Base-by-base conservation (phyloP, 441 rosid genomes). In the Kokia cookei region DNA sequence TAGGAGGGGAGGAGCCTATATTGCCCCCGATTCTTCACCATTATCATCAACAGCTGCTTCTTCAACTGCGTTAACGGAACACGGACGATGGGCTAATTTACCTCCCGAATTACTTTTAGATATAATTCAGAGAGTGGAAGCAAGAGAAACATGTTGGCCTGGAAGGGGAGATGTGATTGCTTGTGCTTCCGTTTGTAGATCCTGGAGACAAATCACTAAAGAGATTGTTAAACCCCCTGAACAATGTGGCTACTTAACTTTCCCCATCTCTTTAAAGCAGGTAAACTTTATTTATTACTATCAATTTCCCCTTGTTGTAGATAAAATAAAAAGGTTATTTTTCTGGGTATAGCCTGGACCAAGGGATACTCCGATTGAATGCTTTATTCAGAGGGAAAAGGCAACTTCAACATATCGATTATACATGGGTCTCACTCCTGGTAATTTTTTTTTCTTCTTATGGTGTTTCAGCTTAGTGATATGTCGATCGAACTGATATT, bases 381-480 rank as follows among this genome's bases (percentile, higher is more conserved):
- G 98, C 86, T 94, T 82, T 82, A 90, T 94, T 32, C 86, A 76
- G 85, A 87, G 98, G 75, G 97, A 92, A 71, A 82, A 92, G 77
- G 83, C 85, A 3, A 84, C 88, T 69, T 88, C 92, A 2, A 84
- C 93, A 3, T 94, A 77, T 79, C 89, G 78, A 57, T 79, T 94
- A 65, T 91, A 88, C 83, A 91, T 89, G 59, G 96, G 98, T 70
- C 79, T 91, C 76, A 88, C 92, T 75, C 97, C 98, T 64, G 92
- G 99, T 94, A 86, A 82, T 62, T 57, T 9, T 55, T 67, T 10
- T n/a, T 12, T 13, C 32, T 42, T 60, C 17, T 24, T 24, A 4
- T 15, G 5, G 2, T 53, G 8, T 69, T 32, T 29, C 57, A 12
- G 35, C 19, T 29, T 27, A 29, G 1, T 29, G 5, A 29, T 48